Base-by-base conservation (phyloP, 257 asterid genomes). In the Solanum rostratum region DNA sequence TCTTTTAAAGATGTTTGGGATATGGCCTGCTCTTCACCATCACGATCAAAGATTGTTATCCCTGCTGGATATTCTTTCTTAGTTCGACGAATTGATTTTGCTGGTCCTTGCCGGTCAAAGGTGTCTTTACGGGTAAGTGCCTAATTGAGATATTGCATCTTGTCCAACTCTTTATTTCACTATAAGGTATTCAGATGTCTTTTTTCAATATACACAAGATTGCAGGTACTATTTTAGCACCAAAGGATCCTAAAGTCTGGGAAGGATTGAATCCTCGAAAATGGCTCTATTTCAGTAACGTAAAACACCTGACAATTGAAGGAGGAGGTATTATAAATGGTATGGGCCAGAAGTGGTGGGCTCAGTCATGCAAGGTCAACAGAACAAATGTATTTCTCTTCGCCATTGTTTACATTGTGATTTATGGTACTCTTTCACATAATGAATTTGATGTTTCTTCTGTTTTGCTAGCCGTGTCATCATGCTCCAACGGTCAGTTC, bases 341-440 rank as follows among this genome's bases (percentile, higher is more conserved):
- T 54, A 89, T 78, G 89, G 98, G 98, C 43, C 79, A 83, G 15
- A 79, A 92, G 89, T 96, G 99, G 98, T 96, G 99, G 99, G 92
- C 94, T 68, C 92, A 83, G 66, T 96, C 99, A 4, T 96, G 99
- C 96, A 96, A 96, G 92, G 91, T 76, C 20, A 93, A 95, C 83
- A 66, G 18, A 65, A 89, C 97, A 79, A 92, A 93, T 87, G 99
- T 96, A 96, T 27, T 54, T 84, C 39, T 62, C 81, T 66, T 85
- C 14, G 29, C 63, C 84, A 62, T 82, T 59, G 13, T 62, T 59
- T 41, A 10, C 78, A 43, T 22, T 2, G 24, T 30, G 54, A 18
- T 69, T 18, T 41, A 80, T 43, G 84, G 33, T 13, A 55, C 84
- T 66, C 5, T 78, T 84, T 82, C 54, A 78, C 63, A 78, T 16